These are phyloP conservation scores for Macrotyloma uniflorum DNA, from an alignment of 306 rosid genomes.

Conservation along the genomic window DNA sequence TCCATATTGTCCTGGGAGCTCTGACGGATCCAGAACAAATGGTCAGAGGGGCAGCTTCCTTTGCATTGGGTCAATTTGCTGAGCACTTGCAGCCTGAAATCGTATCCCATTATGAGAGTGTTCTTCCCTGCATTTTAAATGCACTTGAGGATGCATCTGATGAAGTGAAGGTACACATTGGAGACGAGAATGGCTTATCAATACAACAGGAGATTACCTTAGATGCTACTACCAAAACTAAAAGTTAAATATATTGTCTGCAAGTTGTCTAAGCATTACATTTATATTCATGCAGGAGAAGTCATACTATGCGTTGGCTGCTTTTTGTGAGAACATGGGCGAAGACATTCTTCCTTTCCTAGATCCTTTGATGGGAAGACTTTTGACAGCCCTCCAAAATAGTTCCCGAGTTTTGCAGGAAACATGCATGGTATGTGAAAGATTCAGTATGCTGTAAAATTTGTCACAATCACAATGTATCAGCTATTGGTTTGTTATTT, in stretches of 20 bases:
- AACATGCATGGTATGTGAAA: slow-evolving; percentile 89
- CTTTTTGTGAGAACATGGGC: slow-evolving; percentile 98
- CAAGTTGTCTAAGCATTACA: slow-evolving; percentile 36
- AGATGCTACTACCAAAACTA: slow-evolving; percentile 21
- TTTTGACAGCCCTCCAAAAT: slow-evolving; percentile 82
- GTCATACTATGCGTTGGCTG: slow-evolving; percentile 98
- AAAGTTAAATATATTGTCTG: background rate
- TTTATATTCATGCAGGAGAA: slow-evolving; percentile 70
- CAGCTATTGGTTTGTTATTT: slow-evolving; percentile 11
- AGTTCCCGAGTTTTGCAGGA: slow-evolving; percentile 89
- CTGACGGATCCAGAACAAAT: slow-evolving; percentile 95
- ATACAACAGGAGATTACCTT: slow-evolving; percentile 9
- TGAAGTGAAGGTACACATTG: slow-evolving; percentile 84
- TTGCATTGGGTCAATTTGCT: slow-evolving; percentile 98
- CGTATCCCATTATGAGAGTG: slow-evolving; percentile 91
- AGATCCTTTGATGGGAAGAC: slow-evolving; percentile 90
- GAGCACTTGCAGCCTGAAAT: slow-evolving; percentile 97
- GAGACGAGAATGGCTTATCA: slow-evolving; percentile 30
- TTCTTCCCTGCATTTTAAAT: slow-evolving; percentile 93
- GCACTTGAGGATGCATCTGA: slow-evolving; percentile 94
- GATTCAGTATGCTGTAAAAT: slow-evolving; percentile 32
- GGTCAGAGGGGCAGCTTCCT: slow-evolving; percentile 98
- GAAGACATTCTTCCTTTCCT: slow-evolving; percentile 95
- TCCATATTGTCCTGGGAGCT: slow-evolving; percentile 88
- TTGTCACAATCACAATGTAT: slow-evolving; percentile 22